phyloP scores from a whole-genome alignment of 2,329 filamentous ascomycete species.

The Ceratocystiopsis sp. region DNA sequence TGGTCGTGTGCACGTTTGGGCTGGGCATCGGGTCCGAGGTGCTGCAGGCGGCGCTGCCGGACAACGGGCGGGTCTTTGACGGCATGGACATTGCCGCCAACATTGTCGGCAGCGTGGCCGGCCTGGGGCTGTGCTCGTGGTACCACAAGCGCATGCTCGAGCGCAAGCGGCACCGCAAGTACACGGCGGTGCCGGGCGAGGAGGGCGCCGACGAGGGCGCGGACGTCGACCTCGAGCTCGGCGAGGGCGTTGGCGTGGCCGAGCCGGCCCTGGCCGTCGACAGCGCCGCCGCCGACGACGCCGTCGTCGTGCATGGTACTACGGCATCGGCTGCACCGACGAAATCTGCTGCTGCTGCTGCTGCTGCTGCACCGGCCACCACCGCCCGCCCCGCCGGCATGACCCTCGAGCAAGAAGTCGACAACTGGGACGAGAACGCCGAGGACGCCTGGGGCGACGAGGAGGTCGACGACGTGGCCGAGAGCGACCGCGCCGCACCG shows the following conservation, averaged over 20 bases:
- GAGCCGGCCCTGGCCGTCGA: neutral
- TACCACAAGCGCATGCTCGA: slow-evolving; percentile 96
- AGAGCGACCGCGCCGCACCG: slow-evolving; percentile 3
- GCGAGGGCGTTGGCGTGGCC: slow-evolving; percentile 32
- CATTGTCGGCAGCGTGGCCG: slow-evolving; percentile 57
- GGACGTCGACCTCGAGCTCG: slow-evolving; percentile 23
- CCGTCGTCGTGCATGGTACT: too few relatives aligned
- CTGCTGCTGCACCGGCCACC: slow-evolving; percentile 32
- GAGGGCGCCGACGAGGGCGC: slow-evolving; percentile 40
- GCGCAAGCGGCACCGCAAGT: slow-evolving; percentile 59
- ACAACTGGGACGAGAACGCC: slow-evolving; percentile 85
- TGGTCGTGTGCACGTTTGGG: slow-evolving; percentile 58
- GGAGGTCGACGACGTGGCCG: slow-evolving; percentile 16
- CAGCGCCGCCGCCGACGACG: neutral
- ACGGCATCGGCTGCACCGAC: slow-evolving; percentile 2
- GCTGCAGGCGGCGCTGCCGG: slow-evolving; percentile 53
- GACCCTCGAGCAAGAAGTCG: slow-evolving; percentile 63
- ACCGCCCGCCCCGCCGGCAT: slow-evolving; percentile 8
- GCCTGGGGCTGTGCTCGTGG: slow-evolving; percentile 62
- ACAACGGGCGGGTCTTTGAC: slow-evolving; percentile 54
- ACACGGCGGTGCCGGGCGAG: slow-evolving; percentile 50
- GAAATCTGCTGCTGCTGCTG: slow-evolving; percentile 34
- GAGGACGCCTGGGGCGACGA: slow-evolving; percentile 41
- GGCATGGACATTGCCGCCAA: slow-evolving; percentile 79
- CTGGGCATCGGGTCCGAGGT: slow-evolving; percentile 62